Evolutionary conservation across 139 green algal species (phyloP).

Genomic region (Chloropicon primus): DNA sequence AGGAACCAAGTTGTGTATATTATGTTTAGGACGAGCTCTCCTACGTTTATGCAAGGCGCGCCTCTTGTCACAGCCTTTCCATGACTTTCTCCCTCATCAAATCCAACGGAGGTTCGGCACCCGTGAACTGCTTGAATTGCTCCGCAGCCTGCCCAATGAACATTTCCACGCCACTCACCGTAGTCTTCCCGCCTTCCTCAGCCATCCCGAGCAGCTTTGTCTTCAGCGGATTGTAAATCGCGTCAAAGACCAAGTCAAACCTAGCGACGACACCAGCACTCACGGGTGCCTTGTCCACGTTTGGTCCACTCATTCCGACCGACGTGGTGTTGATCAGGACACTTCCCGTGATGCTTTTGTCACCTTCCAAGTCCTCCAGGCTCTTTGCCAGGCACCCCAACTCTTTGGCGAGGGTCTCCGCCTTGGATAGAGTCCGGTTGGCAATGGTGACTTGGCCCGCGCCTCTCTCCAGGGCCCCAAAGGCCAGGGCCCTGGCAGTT

Average conservation of each 20-base stretch:
- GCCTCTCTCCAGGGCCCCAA: slow-evolving; percentile 62
- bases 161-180: slow-evolving; percentile 69
- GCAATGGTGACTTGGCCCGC: slow-evolving; percentile 48
- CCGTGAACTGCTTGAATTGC: slow-evolving; percentile 64
- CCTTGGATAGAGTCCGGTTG: slow-evolving; percentile 55
- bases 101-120: not conserved
- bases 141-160: slow-evolving; percentile 85
- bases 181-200: slow-evolving; percentile 18
- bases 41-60: too few relatives aligned
- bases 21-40: too few relatives aligned
- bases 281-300: slow-evolving; percentile 46
- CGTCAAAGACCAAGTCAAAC: slow-evolving; percentile 85
- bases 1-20: too few relatives aligned
- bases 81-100: not conserved
- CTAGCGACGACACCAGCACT: slow-evolving; percentile 25
- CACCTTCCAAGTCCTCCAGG: slow-evolving; percentile 26
- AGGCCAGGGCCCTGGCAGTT: slow-evolving; percentile 75
- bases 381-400: slow-evolving; percentile 5
- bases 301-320: slow-evolving; percentile 70
- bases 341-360: slow-evolving; percentile 35
- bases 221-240: slow-evolving; percentile 87
- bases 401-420: slow-evolving; percentile 41
- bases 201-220: slow-evolving; percentile 66
- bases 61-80: not conserved
- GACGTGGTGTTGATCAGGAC: slow-evolving; percentile 89